Base-by-base conservation (phyloP, 1,284 basidiomycete species). In the Serendipita sp. region DNA sequence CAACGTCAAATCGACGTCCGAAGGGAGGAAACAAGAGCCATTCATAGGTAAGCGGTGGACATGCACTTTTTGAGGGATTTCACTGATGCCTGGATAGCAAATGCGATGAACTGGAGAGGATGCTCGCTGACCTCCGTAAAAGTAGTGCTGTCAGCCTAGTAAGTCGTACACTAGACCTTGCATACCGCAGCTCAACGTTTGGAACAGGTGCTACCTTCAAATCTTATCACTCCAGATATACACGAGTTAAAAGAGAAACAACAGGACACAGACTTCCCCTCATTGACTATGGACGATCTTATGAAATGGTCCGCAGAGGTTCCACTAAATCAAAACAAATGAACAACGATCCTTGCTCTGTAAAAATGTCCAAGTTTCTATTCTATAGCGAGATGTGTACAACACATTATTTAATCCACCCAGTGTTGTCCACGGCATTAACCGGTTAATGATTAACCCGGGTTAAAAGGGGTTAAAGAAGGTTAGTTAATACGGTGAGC, bases 1-100 rank as follows among this genome's bases (percentile, higher is more conserved):
- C 76, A 77, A 60, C 77, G 83, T 29, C 87, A 89, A 67, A 72
- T 90, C 3, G 82, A 87, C 62, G 72, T 87, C 35, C 78, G 87
- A 60, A 76, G 75, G 63, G 82, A 84, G 69, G 87, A 89, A 72
- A 87, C 87, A 0, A 76, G 71, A 64, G 70, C 74, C 10, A 75
- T 89, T 49, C 85, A 89, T 68, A 71, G 75, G 87, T 41, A 38
- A 17, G n/a, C 3, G 47, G 10, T 1, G 34, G 22, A 0, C 34
- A 22, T 61, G 15, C 42, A 30, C 41, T 26, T n/a, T 1, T 15
- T 22, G 12, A 34, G 15, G 30, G 15, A 50, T 26, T 13, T 22
- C 26, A 12, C 29, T 35, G 10, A 15, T 50, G 5, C n/a, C 38
- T 10, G 61, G 63, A 4, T 64, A 88, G 85, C 35, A 85, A 84